These are phyloP conservation scores for Phoma sp. DNA, from an alignment of 2,329 filamentous ascomycete genomes.

Conservation along the genomic window DNA sequence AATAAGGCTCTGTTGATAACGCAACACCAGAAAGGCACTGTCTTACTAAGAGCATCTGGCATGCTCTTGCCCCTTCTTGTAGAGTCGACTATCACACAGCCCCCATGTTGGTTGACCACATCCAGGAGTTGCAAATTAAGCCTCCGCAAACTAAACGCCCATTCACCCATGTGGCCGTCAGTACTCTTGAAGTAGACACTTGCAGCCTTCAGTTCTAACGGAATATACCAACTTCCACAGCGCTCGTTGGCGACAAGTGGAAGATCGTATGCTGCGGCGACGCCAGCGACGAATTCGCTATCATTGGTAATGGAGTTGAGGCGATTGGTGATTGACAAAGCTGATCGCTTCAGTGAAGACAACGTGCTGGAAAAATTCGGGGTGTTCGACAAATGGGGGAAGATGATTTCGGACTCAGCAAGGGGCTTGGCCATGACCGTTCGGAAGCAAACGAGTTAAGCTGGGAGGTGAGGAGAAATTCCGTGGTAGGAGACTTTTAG, in stretches of 20 bases:
- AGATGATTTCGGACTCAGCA: conserved; percentile 55
- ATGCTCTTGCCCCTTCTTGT: conserved; percentile 93
- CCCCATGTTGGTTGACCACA: conserved; percentile 69
- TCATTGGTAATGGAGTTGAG: conserved; percentile 79
- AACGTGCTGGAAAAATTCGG: conserved; percentile 70
- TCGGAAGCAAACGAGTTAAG: neutral
- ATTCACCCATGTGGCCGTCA: conserved; percentile 88
- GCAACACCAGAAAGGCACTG: conserved; percentile 90
- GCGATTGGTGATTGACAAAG: conserved; percentile 80
- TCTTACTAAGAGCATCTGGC: conserved; percentile 94
- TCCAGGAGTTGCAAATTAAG: conserved; percentile 83
- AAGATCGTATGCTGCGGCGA: conserved; percentile 62
- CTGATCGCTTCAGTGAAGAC: conserved; percentile 74
- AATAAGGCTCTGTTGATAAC: conserved; percentile 84
- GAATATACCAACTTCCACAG: conserved; percentile 95
- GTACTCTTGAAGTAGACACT: conserved; percentile 98
- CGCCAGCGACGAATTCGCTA: conserved; percentile 72
- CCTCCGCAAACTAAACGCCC: conserved; percentile 84
- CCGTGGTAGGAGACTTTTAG: neutral
- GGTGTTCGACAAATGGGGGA: conserved; percentile 63
- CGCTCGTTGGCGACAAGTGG: conserved; percentile 91
- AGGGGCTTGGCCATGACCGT: conserved; percentile 35
- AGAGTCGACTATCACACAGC: conserved; percentile 89
- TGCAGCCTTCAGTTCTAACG: conserved; percentile 65
- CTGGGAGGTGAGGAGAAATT: too few relatives aligned